phyloP scores from a whole-genome alignment of 257 asterid genomes.

The Solanum sejunctum region DNA sequence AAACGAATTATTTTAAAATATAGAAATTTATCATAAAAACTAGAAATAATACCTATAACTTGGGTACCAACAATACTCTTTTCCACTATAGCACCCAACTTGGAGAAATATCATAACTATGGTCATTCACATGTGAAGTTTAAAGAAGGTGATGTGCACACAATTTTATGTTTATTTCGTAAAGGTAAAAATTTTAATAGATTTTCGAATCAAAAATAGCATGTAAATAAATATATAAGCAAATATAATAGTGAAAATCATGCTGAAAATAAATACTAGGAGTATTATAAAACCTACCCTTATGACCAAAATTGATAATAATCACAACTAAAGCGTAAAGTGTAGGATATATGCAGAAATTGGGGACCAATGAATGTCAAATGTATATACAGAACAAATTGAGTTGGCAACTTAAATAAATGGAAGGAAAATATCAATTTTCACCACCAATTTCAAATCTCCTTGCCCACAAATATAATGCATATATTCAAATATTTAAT shows the following conservation, averaged over 20 bases:
- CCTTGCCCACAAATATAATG: background rate
- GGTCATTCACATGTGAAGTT: rapidly evolving
- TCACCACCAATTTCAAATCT: background rate
- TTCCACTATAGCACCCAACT: background rate
- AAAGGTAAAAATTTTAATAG: too few relatives aligned
- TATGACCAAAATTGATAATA: background rate
- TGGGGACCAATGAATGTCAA: background rate
- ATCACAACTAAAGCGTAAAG: background rate
- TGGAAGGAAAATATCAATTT: background rate
- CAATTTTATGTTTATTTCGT: too few relatives aligned
- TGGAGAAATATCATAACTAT: background rate
- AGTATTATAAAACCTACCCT: background rate
- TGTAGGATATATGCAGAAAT: background rate
- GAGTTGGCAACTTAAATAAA: background rate
- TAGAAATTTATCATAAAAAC: background rate
- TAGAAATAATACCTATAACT: background rate
- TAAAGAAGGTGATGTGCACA: too few relatives aligned
- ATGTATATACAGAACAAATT: background rate
- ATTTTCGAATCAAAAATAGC: too few relatives aligned
- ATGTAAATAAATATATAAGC: too few relatives aligned
- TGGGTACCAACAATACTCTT: background rate
- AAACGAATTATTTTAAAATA: background rate
- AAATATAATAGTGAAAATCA: too few relatives aligned
- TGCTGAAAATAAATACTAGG: too few relatives aligned
- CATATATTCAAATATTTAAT: background rate